A percentile compares a stretch with the other conserved stretches of the same genome.
These are phyloP conservation scores for Suillus hirtellus DNA, from an alignment of 768 basidiomycete species.

Conservation along the genomic window DNA sequence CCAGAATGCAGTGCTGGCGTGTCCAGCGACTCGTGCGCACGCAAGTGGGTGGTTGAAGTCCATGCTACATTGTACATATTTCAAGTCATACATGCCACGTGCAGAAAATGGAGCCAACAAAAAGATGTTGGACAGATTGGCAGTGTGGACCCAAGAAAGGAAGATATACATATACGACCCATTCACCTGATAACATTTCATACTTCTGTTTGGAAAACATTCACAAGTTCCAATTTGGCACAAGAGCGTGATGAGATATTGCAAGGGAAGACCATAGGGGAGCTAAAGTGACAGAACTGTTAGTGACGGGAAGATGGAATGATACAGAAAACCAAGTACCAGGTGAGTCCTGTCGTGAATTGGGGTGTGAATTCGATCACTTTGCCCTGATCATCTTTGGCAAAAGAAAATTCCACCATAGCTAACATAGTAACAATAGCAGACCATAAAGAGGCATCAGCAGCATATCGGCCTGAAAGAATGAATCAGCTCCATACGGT, in stretches of 20 bases:
- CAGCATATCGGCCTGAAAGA: conserved; percentile 9
- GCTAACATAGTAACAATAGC: conserved; percentile 12
- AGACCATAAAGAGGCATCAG: conserved; percentile 7
- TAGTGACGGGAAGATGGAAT: not conserved
- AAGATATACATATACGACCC: no score
- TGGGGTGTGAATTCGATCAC: conserved; percentile 8
- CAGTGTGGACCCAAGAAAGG: not conserved
- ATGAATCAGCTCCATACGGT: no score
- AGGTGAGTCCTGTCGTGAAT: not conserved
- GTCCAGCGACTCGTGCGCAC: no score
- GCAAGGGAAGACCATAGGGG: not conserved
- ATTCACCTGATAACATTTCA: not conserved
- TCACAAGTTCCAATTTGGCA: not conserved
- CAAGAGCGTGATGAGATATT: not conserved
- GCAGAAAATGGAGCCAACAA: no score
- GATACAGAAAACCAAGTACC: not conserved
- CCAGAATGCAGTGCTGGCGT: no score
- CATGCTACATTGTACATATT: no score
- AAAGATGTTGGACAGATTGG: no score
- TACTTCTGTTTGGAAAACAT: not conserved
- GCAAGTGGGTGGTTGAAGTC: no score
- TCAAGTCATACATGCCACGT: no score
- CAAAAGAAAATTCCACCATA: conserved; percentile 4
- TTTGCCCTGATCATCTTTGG: conserved; percentile 10
- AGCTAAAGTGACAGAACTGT: not conserved